phyloP scores from a whole-genome alignment of 495 filamentous ascomycete genomes.

The Xylaria scruposa region DNA sequence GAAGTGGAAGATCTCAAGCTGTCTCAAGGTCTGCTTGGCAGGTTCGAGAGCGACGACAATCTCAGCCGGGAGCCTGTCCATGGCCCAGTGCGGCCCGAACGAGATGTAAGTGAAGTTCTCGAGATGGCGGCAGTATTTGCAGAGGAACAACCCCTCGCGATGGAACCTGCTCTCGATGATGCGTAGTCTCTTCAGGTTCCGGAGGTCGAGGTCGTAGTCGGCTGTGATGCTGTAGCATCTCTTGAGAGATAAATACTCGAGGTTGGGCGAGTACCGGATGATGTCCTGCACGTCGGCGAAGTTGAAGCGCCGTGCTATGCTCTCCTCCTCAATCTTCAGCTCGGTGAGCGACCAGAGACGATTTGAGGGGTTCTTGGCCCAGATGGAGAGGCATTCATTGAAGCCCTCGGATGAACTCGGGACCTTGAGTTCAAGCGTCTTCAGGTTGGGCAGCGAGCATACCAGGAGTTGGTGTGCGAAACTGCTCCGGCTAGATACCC shows the following conservation, averaged over 20 bases:
- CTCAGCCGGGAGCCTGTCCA: slow-evolving; percentile 28
- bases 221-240: slow-evolving; percentile 29
- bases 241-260: slow-evolving; percentile 27
- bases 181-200: slow-evolving; percentile 23
- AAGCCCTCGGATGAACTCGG: slow-evolving; percentile 27
- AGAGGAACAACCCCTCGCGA: slow-evolving; percentile 29
- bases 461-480: slow-evolving; percentile 29
- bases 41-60: slow-evolving; percentile 28
- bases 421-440: slow-evolving; percentile 27
- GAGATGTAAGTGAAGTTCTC: slow-evolving; percentile 30
- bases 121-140: slow-evolving; percentile 30
- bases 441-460: slow-evolving; percentile 25
- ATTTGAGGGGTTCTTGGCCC: slow-evolving; percentile 27
- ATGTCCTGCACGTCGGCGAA: slow-evolving; percentile 29
- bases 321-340: slow-evolving; percentile 27
- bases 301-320: slow-evolving; percentile 28
- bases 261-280: slow-evolving; percentile 28
- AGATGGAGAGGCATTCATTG: slow-evolving; percentile 30
- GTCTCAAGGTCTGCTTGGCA: slow-evolving; percentile 21
- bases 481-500: slow-evolving; percentile 24
- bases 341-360: slow-evolving; percentile 28
- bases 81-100: slow-evolving; percentile 28
- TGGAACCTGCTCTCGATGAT: slow-evolving; percentile 30
- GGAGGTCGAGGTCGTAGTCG: slow-evolving; percentile 28
- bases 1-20: slow-evolving; percentile 28